Percentiles rank a stretch among this genome's conserved stretches.
phyloP scores from a whole-genome alignment of 2,329 filamentous ascomycete genomes.

The Epichloe typhina region DNA sequence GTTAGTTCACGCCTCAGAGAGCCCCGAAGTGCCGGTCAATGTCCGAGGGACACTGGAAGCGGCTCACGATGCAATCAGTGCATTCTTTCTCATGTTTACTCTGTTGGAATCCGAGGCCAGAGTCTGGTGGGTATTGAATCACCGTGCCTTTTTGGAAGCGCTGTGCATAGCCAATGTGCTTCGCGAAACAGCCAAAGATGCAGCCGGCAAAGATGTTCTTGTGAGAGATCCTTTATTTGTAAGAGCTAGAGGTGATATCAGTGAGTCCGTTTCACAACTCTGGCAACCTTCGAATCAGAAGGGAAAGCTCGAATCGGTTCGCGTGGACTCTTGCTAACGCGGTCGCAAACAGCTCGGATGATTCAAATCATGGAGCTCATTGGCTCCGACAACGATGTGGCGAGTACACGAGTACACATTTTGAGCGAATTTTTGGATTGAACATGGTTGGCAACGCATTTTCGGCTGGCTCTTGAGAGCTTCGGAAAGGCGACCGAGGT shows the following conservation, averaged over 20 bases:
- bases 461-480: neutral
- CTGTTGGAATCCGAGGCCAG: slow-evolving; percentile 58
- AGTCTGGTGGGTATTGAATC: slow-evolving; percentile 79
- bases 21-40: slow-evolving; percentile 49
- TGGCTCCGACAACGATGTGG: slow-evolving; percentile 45
- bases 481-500: neutral
- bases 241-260: slow-evolving; percentile 46
- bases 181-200: slow-evolving; percentile 34
- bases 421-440: slow-evolving; percentile 37
- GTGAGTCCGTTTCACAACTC: slow-evolving; percentile 26
- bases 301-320: neutral
- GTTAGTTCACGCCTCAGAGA: slow-evolving; percentile 62
- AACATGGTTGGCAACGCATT: neutral
- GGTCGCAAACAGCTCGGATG: slow-evolving; percentile 36
- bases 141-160: slow-evolving; percentile 71
- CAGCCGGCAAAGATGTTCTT: slow-evolving; percentile 31
- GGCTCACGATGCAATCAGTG: slow-evolving; percentile 58
- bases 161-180: slow-evolving; percentile 52
- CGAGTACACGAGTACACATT: slow-evolving; percentile 44
- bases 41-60: slow-evolving; percentile 59
- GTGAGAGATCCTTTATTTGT: slow-evolving; percentile 43
- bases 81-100: slow-evolving; percentile 61
- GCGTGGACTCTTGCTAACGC: neutral
- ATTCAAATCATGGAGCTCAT: slow-evolving; percentile 50
- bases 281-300: neutral